Conservation (phyloP, 192 early-diverging fungal species). For the Coemansia sp. region DNA sequence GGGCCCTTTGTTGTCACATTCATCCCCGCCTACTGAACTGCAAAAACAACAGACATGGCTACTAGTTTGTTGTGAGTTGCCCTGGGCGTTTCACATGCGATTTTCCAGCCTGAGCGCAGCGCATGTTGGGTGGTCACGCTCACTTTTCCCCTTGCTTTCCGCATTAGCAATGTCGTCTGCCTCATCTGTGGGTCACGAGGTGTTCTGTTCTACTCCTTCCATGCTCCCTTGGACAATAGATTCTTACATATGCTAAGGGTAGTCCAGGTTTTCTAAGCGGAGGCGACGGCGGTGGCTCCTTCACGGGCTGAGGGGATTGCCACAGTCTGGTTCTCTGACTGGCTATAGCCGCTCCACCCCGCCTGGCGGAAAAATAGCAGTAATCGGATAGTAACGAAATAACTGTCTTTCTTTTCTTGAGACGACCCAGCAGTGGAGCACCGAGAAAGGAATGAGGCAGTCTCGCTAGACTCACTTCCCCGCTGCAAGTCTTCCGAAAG, state of each 20-base stretch:
- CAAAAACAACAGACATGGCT: background rate
- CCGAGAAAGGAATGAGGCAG: background rate
- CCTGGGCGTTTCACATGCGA: background rate
- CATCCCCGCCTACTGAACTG: background rate
- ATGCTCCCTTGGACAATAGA: background rate
- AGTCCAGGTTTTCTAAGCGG: background rate
- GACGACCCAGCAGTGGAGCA: background rate
- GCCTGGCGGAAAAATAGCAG: background rate
- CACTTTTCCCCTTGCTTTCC: background rate
- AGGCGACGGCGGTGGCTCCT: background rate
- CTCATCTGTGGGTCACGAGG: background rate
- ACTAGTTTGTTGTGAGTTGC: background rate
- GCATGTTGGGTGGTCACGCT: background rate
- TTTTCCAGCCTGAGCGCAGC: background rate
- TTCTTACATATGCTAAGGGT: background rate
- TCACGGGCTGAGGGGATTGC: background rate
- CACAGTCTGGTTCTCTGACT: background rate
- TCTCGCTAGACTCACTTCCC: background rate
- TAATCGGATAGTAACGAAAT: background rate
- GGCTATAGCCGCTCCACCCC: background rate
- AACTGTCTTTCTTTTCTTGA: background rate
- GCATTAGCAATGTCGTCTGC: background rate
- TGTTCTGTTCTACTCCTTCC: background rate
- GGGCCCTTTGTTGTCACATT: background rate
- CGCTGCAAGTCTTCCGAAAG: background rate